These are phyloP conservation scores for Lachnellula cervina DNA, from an alignment of 2,329 filamentous ascomycete species.

Conservation along the genomic window DNA sequence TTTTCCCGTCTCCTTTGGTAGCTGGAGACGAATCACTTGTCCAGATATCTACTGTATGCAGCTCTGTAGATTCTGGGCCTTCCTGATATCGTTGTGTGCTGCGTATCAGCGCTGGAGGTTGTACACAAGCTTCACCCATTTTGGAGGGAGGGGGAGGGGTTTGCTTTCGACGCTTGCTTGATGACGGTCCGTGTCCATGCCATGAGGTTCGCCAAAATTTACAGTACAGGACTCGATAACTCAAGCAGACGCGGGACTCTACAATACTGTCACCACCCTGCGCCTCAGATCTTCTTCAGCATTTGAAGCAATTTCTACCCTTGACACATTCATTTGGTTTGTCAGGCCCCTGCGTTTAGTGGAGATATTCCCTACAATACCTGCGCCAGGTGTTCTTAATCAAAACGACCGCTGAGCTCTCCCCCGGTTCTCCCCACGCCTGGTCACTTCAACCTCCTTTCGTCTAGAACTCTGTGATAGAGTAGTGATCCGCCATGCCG, in stretches of 20 bases:
- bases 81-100: constrained; percentile 8
- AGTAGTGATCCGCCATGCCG: constrained; percentile 48
- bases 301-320: too few relatives aligned
- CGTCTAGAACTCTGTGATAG: not conserved
- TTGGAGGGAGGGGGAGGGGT: not conserved
- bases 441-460: not conserved
- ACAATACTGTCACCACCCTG: too few relatives aligned
- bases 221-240: not conserved
- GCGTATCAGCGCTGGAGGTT: constrained; percentile 1
- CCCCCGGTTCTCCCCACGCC: not conserved
- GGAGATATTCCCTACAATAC: not conserved
- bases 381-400: not conserved
- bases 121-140: not conserved
- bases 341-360: too few relatives aligned
- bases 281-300: too few relatives aligned
- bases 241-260: too few relatives aligned
- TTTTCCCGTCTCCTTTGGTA: not conserved
- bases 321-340: too few relatives aligned
- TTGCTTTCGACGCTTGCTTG: not conserved
- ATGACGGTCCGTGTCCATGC: not conserved
- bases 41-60: constrained; percentile 17
- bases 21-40: not conserved
- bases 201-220: not conserved
- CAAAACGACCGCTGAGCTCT: not conserved
- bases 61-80: constrained; percentile 7